Base-by-base conservation (phyloP, 345 rosid species). In the Pistacia vera region DNA sequence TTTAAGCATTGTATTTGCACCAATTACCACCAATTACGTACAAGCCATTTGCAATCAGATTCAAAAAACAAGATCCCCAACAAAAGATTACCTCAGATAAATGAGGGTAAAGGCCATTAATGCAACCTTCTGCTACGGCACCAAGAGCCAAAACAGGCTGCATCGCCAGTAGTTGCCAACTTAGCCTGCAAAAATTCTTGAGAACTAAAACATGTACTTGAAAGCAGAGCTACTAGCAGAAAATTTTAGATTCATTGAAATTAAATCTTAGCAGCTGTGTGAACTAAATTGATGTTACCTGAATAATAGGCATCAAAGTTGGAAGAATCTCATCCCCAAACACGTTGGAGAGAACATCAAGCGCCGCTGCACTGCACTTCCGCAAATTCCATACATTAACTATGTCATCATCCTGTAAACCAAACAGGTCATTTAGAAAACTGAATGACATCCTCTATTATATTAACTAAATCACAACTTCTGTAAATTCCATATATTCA, bases 261-360 rank as follows among this genome's bases (percentile, higher is more conserved):
- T 30, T 44, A 62, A 63, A 72, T n/a, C 38, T 61, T 59, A 35
- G 54, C 73, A 74, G 61, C 36, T 57, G 35, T 17, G 16, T n/a
- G 57, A 62, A 35, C 56, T 48, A 71, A 46, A 10, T 61, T 18
- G 8, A 64, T 25, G 30, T 79, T 82, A 92, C 99, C 93, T 94
- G 84, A 72, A 97, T 88, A 72, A 89, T 82, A 62, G 99, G 99
- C 96, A 97, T 84, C 70, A 97, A 78, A 64, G 91, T 79, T 51
- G 97, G 94, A 84, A 97, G 99, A 85, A 94, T 97, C 59, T 94
- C 97, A 89, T 92, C 98, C 66, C 98, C 98, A 89, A 88, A 94
- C 67, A 86, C 87, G 85, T 89, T 97, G 66, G 99, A 92, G 77
- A 97, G 90, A 71, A 85, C 81, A 78, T 94, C 98, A 82, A 97